Conservation (phyloP, 345 rosid genomes). For the Gossypium herbaceum region DNA sequence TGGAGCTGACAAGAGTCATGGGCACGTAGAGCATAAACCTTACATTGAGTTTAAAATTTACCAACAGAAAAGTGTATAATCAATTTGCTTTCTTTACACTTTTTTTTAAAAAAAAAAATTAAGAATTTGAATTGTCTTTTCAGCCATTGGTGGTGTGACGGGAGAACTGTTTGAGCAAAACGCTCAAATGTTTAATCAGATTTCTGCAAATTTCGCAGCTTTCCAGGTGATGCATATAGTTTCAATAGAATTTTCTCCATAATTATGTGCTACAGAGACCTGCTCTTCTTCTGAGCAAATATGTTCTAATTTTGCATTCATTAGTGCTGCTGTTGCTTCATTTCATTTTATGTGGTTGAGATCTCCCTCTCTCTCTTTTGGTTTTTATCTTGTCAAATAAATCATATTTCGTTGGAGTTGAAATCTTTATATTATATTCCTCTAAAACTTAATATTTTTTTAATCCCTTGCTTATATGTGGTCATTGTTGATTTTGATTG, state of each 20-base stretch:
- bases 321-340: not conserved
- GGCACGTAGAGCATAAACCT: not conserved
- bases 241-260: slow-evolving; percentile 7
- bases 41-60: not conserved
- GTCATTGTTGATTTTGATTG: not conserved
- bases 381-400: not conserved
- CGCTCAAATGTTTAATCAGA: slow-evolving; percentile 66
- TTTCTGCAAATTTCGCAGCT: slow-evolving; percentile 61
- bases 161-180: slow-evolving; percentile 80
- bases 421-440: not conserved
- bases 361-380: not conserved
- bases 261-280: not conserved
- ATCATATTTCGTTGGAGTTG: not conserved
- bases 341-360: not conserved
- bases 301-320: not conserved
- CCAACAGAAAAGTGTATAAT: not conserved
- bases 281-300: slow-evolving; percentile 2
- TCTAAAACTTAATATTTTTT: not conserved
- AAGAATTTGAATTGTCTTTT: slow-evolving; percentile 12
- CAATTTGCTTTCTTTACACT: not conserved
- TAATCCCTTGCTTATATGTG: not conserved
- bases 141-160: slow-evolving; percentile 73
- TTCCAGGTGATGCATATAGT: slow-evolving; percentile 51
- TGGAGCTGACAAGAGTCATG: slow-evolving; percentile 2
- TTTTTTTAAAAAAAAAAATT: not conserved